Evolutionary conservation across 345 rosid genomes (phyloP).

Genomic region (Dipteronia dyeriana): DNA sequence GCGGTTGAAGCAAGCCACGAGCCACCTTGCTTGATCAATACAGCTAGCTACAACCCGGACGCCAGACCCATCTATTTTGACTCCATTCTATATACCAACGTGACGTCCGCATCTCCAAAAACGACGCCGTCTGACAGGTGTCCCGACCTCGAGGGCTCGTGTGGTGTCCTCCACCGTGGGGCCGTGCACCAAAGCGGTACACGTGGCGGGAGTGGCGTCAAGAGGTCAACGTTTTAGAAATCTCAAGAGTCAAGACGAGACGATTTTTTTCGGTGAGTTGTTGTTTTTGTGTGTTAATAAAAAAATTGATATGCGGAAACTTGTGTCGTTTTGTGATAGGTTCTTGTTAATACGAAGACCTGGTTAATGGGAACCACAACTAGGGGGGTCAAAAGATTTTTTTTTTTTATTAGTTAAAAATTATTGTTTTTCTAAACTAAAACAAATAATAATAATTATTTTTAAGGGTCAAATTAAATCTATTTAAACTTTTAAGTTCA

Average conservation of each 20-base stretch:
- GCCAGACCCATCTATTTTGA: slow-evolving; percentile 2
- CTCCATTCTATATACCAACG: background rate
- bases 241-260: background rate
- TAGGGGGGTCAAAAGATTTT: background rate
- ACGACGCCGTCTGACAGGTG: background rate
- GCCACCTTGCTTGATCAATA: background rate
- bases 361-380: background rate
- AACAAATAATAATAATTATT: too few species aligned
- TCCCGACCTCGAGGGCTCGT: background rate
- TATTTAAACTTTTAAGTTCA: too few species aligned
- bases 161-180: background rate
- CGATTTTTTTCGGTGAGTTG: background rate
- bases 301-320: background rate
- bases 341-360: background rate
- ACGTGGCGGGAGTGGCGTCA: background rate
- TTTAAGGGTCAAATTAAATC: too few species aligned
- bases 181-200: background rate
- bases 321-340: background rate
- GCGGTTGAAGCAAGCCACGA: background rate
- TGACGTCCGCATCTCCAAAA: background rate
- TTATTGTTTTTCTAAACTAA: too few species aligned
- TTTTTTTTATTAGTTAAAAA: too few species aligned
- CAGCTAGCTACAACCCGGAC: slow-evolving; percentile 10
- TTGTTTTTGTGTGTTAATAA: too few species aligned
- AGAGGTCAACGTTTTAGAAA: slow-evolving; percentile 1